Evolutionary conservation across 768 basidiomycete species (phyloP).

Genomic region (Rhizopogon salebrosus): DNA sequence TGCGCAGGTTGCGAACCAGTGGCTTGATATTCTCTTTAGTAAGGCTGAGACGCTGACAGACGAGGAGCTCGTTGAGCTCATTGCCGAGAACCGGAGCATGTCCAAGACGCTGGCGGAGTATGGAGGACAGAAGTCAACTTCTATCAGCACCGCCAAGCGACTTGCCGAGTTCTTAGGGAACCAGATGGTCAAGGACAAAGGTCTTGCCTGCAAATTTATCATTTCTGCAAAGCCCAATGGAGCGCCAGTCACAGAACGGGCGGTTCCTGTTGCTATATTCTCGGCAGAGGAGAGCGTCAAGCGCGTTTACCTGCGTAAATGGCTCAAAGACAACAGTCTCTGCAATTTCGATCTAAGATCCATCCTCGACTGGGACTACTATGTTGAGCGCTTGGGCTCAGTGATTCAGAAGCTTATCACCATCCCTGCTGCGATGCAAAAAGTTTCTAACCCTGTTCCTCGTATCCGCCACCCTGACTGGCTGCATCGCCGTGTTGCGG

Average conservation of each 20-base stretch:
- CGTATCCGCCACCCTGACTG: slow-evolving; percentile 96
- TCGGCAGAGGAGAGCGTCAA: slow-evolving; percentile 92
- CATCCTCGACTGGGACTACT: slow-evolving; percentile 97
- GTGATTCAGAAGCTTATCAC: slow-evolving; percentile 99
- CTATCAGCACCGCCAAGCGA: slow-evolving; percentile 92
- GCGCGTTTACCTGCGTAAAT: slow-evolving; percentile 85
- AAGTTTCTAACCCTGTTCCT: slow-evolving; percentile 93
- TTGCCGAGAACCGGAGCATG: slow-evolving; percentile 98
- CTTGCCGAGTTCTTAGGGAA: slow-evolving; percentile 96
- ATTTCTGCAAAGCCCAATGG: slow-evolving; percentile 92
- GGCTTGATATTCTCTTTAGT: slow-evolving; percentile 93
- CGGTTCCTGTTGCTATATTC: slow-evolving; percentile 96
- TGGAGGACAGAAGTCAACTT: slow-evolving; percentile 94
- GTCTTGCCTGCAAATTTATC: slow-evolving; percentile 97
- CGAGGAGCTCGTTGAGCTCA: slow-evolving; percentile 93
- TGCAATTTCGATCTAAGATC: slow-evolving; percentile 85
- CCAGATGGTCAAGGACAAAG: slow-evolving; percentile 99
- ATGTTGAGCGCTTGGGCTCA: slow-evolving; percentile 94
- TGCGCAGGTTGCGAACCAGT: slow-evolving; percentile 89
- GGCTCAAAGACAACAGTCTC: slow-evolving; percentile 92
- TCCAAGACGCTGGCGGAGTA: slow-evolving; percentile 95
- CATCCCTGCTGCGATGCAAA: slow-evolving; percentile 98
- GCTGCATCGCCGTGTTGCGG: slow-evolving; percentile 87
- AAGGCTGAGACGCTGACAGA: slow-evolving; percentile 81
- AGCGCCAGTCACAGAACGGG: slow-evolving; percentile 94